Evolutionary conservation across 2,329 filamentous ascomycete genomes (phyloP).

Genomic region (Aspergillus udagawae): DNA sequence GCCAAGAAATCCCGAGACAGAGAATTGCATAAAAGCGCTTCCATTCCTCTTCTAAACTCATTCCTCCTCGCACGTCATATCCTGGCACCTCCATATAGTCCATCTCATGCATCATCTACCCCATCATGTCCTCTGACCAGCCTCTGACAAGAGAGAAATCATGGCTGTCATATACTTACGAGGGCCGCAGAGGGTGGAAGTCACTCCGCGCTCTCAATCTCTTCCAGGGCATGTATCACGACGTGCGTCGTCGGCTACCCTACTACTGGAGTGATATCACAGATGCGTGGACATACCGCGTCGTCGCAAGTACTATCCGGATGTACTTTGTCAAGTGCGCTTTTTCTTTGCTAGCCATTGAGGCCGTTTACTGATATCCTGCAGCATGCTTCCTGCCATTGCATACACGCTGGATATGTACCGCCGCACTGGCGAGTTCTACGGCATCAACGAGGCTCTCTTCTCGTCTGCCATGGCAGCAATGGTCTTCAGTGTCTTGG

Average conservation of each 20-base stretch:
- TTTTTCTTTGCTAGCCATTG: not conserved
- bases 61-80: no score
- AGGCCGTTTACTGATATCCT: not conserved
- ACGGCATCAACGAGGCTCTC: conserved; percentile 54
- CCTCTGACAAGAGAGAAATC: conserved; percentile 26
- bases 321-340: conserved; percentile 54
- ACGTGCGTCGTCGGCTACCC: conserved; percentile 49
- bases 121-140: conserved; percentile 14
- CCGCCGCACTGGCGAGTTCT: conserved; percentile 51
- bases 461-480: conserved; percentile 54
- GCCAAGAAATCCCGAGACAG: not conserved
- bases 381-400: conserved; percentile 52
- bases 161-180: conserved; percentile 27
- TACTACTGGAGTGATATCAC: conserved; percentile 55
- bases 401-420: conserved; percentile 59
- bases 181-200: conserved; percentile 39
- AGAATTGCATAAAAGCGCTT: not conserved
- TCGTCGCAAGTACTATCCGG: conserved; percentile 51
- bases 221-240: conserved; percentile 52
- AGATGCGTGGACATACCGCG: conserved; percentile 54
- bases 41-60: no score
- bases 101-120: conserved; percentile 6
- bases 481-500: conserved; percentile 51
- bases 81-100: no score
- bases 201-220: conserved; percentile 41